phyloP scores from a whole-genome alignment of 305 asterid species.

The Fraxinus xanthoxyloides region DNA sequence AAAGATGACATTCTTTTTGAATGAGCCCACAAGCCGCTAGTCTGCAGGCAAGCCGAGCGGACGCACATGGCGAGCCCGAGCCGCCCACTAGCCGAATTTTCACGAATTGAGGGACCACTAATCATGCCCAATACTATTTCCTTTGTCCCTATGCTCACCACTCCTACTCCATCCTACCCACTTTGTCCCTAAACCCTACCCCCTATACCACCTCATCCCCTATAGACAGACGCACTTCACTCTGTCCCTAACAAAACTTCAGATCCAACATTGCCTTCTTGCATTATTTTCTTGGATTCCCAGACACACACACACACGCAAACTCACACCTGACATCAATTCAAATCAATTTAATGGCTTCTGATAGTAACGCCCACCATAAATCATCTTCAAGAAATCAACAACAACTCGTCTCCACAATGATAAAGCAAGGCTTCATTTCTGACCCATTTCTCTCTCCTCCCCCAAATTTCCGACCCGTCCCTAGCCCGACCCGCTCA shows the following conservation, averaged over 20 bases:
- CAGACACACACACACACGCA: slow-evolving; percentile 10
- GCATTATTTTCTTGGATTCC: slow-evolving; percentile 32
- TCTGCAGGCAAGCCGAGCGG: no score
- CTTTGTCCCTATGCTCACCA: no score
- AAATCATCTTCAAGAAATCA: slow-evolving; percentile 41
- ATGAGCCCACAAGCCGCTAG: no score
- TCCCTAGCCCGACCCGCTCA: slow-evolving; percentile 23
- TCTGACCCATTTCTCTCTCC: slow-evolving; percentile 61
- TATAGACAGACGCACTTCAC: not conserved
- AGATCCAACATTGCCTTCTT: slow-evolving; percentile 17
- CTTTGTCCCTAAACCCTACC: not conserved
- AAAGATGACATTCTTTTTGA: no score
- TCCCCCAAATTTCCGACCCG: slow-evolving; percentile 33
- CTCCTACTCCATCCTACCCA: not conserved
- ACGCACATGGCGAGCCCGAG: no score
- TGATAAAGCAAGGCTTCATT: slow-evolving; percentile 83
- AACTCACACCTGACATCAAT: slow-evolving; percentile 18
- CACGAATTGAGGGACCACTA: no score
- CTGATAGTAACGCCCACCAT: slow-evolving; percentile 25
- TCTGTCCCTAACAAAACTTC: slow-evolving; percentile 17
- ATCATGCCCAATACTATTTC: no score
- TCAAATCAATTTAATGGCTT: slow-evolving; percentile 42
- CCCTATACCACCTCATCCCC: not conserved
- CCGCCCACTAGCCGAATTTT: no score
- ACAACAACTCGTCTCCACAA: slow-evolving; percentile 58